Percentiles rank a stretch among this genome's conserved stretches.
Conservation (phyloP, 2,329 filamentous ascomycete species). For the Pseudocercospora ulei region DNA sequence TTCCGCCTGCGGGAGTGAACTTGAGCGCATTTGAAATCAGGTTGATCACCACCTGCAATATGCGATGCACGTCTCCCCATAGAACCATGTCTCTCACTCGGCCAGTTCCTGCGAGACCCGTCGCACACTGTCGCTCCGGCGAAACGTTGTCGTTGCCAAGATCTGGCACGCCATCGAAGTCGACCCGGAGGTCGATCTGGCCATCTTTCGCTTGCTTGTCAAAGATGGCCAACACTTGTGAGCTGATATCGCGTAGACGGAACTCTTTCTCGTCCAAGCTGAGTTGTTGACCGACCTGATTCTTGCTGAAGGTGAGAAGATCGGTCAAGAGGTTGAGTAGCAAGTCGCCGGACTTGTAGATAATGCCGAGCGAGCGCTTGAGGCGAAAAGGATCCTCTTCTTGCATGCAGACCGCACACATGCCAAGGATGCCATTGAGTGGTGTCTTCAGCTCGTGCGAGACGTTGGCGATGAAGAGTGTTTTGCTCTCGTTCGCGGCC, state of each 20-base stretch:
- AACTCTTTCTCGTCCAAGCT: conserved; percentile 79
- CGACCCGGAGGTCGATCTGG: conserved; percentile 61
- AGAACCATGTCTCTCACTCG: conserved; percentile 74
- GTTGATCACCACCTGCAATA: conserved; percentile 88
- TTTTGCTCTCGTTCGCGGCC: conserved; percentile 94
- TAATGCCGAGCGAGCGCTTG: conserved; percentile 72
- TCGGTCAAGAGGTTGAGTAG: conserved; percentile 80
- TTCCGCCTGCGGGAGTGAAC: conserved; percentile 70
- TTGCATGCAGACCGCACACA: conserved; percentile 88
- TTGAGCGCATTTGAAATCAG: conserved; percentile 86
- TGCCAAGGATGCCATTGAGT: conserved; percentile 87
- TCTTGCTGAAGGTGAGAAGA: conserved; percentile 85
- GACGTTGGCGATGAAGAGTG: conserved; percentile 93
- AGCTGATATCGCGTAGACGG: conserved; percentile 67
- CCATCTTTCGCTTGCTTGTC: conserved; percentile 80
- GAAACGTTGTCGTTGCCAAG: conserved; percentile 22
- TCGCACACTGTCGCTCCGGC: conserved; percentile 9
- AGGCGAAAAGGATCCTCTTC: conserved; percentile 70
- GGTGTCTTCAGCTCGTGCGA: conserved; percentile 82
- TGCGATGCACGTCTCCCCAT: conserved; percentile 86
- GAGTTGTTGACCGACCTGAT: conserved; percentile 79
- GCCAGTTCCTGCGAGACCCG: conserved; percentile 46
- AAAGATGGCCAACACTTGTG: conserved; percentile 76
- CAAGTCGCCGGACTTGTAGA: conserved; percentile 81
- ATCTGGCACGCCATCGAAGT: conserved; percentile 51